These are phyloP conservation scores for Kuraishia piskuri DNA, from an alignment of 805 yeast genomes.

Conservation along the genomic window DNA sequence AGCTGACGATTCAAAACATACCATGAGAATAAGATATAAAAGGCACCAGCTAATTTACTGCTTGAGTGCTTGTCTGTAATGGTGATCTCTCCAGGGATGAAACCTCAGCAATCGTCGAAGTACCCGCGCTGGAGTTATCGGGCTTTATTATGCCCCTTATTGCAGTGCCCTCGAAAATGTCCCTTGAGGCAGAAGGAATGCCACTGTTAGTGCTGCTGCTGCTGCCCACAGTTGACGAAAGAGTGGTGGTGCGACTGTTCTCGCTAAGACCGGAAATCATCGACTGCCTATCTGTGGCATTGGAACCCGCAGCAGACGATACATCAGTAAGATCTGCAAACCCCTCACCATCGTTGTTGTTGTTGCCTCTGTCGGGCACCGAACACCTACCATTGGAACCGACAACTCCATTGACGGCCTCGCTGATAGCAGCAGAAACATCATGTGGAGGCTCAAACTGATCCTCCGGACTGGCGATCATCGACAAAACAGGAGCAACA, in stretches of 20 bases:
- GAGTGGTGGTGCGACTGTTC: conserved; percentile 1
- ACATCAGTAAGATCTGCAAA: neutral
- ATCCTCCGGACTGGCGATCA: conserved; percentile 3
- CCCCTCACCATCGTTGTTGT: neutral
- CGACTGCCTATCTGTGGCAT: neutral
- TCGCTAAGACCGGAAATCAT: conserved; percentile 1
- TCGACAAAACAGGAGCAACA: conserved; percentile 16
- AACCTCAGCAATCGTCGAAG: neutral
- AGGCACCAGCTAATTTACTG: neutral
- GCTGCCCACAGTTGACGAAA: neutral
- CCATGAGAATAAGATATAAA: neutral
- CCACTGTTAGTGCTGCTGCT: neutral
- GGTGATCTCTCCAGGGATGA: neutral
- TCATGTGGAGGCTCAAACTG: neutral
- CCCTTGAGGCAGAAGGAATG: neutral
- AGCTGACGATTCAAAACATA: neutral
- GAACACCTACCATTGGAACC: neutral
- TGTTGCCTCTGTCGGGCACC: neutral
- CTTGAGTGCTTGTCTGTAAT: neutral
- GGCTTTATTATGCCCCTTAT: neutral
- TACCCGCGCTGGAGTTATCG: neutral
- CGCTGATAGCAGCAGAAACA: neutral
- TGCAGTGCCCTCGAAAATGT: neutral
- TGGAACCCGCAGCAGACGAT: neutral
- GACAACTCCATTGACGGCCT: neutral